Conservation (phyloP, 208 protist species). For the Acanthamoeba royreba region DNA sequence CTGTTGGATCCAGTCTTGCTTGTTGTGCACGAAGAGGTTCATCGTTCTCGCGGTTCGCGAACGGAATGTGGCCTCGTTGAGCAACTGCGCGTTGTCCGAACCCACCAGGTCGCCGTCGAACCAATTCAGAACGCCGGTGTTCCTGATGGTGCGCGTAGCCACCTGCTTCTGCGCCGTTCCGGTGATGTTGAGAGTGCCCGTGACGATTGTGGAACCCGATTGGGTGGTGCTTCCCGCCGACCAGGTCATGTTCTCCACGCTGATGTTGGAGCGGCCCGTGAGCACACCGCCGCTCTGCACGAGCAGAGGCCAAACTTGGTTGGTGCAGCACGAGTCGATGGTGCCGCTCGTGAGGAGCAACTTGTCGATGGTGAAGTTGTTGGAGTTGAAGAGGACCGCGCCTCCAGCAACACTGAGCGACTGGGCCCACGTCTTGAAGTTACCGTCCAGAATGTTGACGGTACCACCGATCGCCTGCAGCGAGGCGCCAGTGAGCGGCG, state of each 20-base stretch:
- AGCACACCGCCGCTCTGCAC: background rate
- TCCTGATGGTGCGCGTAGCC: background rate
- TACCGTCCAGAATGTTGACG: background rate
- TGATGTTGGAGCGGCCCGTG: background rate
- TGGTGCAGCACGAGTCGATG: conserved; percentile 21
- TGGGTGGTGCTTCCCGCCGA: background rate
- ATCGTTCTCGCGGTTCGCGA: background rate
- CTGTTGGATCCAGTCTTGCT: background rate
- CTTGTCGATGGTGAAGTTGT: background rate
- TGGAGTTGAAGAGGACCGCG: background rate
- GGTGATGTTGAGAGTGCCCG: conserved; percentile 27
- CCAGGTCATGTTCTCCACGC: background rate
- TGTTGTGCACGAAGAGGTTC: conserved; percentile 16
- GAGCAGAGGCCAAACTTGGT: conserved; percentile 21
- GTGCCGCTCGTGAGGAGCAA: background rate
- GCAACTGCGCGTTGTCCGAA: background rate
- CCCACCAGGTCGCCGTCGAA: conserved; percentile 11
- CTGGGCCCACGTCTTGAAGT: background rate
- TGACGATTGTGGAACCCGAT: conserved; percentile 9
- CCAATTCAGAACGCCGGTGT: background rate
- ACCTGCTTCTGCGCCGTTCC: background rate
- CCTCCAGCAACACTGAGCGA: background rate
- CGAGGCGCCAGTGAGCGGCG: background rate
- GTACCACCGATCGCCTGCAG: background rate
- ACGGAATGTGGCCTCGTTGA: background rate